Evolutionary conservation across 2,329 filamentous ascomycete species (phyloP).

Genomic region (Pseudonectria buxi): DNA sequence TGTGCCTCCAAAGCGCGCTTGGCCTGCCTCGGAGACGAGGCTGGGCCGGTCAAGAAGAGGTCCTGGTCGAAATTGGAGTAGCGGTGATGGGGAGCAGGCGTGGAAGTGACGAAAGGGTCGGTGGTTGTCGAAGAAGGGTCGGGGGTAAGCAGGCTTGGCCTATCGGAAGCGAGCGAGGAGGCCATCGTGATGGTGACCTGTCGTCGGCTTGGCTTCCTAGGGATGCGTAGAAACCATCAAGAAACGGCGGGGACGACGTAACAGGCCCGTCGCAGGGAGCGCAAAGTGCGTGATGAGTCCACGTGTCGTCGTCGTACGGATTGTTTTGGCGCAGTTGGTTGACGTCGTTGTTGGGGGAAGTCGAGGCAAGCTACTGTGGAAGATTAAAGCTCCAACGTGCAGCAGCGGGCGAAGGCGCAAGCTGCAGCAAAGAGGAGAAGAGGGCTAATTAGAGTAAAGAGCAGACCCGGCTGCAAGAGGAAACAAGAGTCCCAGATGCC

Average conservation of each 20-base stretch:
- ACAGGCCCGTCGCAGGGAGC: constrained; percentile 19
- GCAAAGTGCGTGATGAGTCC: constrained; percentile 4
- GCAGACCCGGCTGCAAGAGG: constrained; percentile 21
- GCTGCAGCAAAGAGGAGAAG: constrained; percentile 7
- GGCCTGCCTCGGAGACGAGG: constrained; percentile 74
- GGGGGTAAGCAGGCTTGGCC: constrained; percentile 34
- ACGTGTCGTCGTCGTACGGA: constrained; percentile 5
- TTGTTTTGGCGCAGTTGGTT: constrained; percentile 14
- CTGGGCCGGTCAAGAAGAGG: constrained; percentile 69
- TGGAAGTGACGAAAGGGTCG: constrained; percentile 53
- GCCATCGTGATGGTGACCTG: constrained; percentile 32
- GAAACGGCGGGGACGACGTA: constrained; percentile 19
- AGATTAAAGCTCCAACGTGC: constrained; percentile 3
- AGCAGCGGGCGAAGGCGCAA: constrained; percentile 14
- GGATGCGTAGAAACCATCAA: constrained; percentile 22
- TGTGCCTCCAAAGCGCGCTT: constrained; percentile 87
- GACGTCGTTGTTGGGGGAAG: constrained; percentile 16
- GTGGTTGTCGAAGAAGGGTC: constrained; percentile 29
- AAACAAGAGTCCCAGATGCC: constrained; percentile 6
- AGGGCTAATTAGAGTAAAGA: constrained; percentile 18
- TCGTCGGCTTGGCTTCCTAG: constrained; percentile 19
- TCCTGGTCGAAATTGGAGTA: constrained; percentile 80
- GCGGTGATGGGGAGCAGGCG: constrained; percentile 51
- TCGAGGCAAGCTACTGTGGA: constrained; percentile 11
- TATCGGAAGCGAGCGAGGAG: constrained; percentile 37